Percentiles rank a stretch among this genome's conserved stretches.
These are phyloP conservation scores for Cercospora berteroae DNA, from an alignment of 2,329 filamentous ascomycete species.

Conservation along the genomic window DNA sequence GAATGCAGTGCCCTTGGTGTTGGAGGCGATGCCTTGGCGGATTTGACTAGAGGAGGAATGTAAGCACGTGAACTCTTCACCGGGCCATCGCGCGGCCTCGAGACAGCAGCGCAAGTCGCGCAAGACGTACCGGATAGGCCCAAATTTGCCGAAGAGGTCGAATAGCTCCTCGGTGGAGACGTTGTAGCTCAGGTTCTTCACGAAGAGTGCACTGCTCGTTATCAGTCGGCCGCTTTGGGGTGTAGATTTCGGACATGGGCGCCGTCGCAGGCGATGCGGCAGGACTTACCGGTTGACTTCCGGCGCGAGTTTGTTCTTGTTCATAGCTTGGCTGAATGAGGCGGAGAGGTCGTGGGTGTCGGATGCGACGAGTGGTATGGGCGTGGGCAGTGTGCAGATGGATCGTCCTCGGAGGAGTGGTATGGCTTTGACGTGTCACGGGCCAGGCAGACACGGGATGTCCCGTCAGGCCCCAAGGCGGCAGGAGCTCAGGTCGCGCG, in stretches of 20 bases:
- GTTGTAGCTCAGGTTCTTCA: conserved; percentile 99
- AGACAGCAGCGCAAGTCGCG: neutral
- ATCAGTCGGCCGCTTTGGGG: conserved; percentile 18
- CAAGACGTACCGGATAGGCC: conserved; percentile 77
- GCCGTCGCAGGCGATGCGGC: neutral
- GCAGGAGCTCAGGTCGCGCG: neutral
- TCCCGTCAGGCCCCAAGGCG: neutral
- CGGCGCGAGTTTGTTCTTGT: conserved; percentile 92
- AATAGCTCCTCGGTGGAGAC: conserved; percentile 97
- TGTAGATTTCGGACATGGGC: neutral
- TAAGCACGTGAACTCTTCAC: conserved; percentile 12
- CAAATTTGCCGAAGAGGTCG: conserved; percentile 97
- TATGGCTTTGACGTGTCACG: conserved; percentile 58
- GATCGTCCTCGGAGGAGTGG: conserved; percentile 1
- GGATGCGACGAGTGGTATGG: neutral
- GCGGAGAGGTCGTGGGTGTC: neutral
- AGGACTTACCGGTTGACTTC: conserved; percentile 77
- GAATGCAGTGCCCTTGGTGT: conserved; percentile 97
- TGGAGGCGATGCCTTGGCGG: conserved; percentile 93
- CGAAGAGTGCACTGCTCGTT: conserved; percentile 85
- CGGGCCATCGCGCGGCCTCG: conserved; percentile 5
- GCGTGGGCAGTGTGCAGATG: neutral
- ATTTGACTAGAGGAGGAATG: conserved; percentile 68
- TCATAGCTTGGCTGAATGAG: conserved; percentile 66
- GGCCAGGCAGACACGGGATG: neutral